Evolutionary conservation across 2,329 filamentous ascomycete species (phyloP), one percentile per base, ranked within the genome.

Genomic region (Colletotrichum sp.): DNA sequence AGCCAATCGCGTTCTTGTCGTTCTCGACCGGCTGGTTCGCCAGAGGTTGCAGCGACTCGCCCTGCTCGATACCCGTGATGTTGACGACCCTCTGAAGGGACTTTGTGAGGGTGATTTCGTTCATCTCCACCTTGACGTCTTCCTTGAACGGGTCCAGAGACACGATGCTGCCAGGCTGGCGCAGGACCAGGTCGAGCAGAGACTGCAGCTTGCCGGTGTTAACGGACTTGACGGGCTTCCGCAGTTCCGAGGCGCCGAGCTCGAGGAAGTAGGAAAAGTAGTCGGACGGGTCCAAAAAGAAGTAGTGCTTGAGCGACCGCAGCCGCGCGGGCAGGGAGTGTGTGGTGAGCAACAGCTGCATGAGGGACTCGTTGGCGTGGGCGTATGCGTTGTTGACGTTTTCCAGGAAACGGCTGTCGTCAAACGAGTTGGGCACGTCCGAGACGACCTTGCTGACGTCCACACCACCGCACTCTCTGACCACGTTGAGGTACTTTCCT

Each of bases 241-340:
- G 94, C 75, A 99, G 89, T 85, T 99, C 97, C 2, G 96, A 96
- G 34, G 94, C 90, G 71, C 95, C 93, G 24, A 99, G 92, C 82
- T 99, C 97, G 76, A 99, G 92, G 84, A 99, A 99, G 85, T 99
- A 98, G 4, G 96, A 96, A 85, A 99, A 99, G 87, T 98, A 99
- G 84, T 99, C 97, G 39, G 97, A 98, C 10, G 96, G 94, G 80
- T 99, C 96, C 77, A 99, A 93, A 89, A 99, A 99, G 88, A 99
- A 99, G 87, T 99, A 99, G 85, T 99, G 97, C 84, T 99, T 99
- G 52, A 99, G 89, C 16, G 96, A 99, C 62, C 94, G 92, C 72
- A 99, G 90, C 49, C 97, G 92, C 32, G 95, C 94, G 1, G 96
- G 96, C 7, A 99, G 90, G 15, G 95, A 95, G 82, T 99, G 97